These are phyloP conservation scores for Austroboletus niveus DNA, from an alignment of 1,284 basidiomycete genomes.

Conservation along the genomic window DNA sequence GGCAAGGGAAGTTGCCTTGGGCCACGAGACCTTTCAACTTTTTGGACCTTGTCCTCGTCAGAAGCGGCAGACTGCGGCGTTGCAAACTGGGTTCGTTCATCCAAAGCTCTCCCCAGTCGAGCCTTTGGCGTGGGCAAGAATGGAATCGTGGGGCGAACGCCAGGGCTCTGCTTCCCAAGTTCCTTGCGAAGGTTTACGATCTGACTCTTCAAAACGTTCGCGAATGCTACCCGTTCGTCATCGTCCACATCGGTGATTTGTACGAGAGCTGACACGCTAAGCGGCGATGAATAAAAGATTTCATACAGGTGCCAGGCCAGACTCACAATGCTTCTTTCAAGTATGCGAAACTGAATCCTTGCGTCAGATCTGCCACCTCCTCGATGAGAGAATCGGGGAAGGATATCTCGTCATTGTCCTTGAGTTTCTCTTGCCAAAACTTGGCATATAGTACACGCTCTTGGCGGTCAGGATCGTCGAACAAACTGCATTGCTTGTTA, in stretches of 20 bases:
- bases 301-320: neutral
- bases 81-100: neutral
- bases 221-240: conserved; percentile 50
- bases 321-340: conserved; percentile 83
- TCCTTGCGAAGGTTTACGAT: conserved; percentile 61
- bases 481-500: conserved; percentile 41
- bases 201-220: conserved; percentile 48
- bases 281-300: neutral
- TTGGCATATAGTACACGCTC: conserved; percentile 64
- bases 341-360: conserved; percentile 77
- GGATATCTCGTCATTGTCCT: conserved; percentile 53
- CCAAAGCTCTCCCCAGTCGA: neutral
- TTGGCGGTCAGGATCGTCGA: conserved; percentile 61
- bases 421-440: conserved; percentile 78
- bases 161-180: conserved; percentile 40
- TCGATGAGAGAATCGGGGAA: conserved; percentile 65
- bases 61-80: neutral
- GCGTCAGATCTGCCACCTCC: conserved; percentile 58
- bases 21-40: neutral
- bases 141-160: neutral
- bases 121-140: neutral
- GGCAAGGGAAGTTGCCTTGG: conserved; percentile 2
- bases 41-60: conserved; percentile 1
- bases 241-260: conserved; percentile 49
- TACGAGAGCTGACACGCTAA: conserved; percentile 63